Conservation (phyloP, 176 grass and related monocot species). For the Rhipidocladum racemiflorum region DNA sequence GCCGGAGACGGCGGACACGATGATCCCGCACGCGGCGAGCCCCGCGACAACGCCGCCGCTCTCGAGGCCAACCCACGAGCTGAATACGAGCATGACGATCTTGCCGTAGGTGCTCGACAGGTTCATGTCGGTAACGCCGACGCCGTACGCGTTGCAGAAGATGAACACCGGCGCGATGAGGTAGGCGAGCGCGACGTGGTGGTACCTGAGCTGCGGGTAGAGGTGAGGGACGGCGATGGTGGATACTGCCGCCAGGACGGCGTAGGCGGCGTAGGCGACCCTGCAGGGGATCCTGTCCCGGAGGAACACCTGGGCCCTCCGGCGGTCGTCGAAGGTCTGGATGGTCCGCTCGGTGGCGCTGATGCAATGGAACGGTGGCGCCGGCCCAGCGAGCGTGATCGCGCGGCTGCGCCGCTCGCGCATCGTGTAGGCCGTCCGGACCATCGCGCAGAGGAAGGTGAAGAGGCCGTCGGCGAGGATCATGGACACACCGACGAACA, state of each 20-base stretch:
- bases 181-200: constrained; percentile 26
- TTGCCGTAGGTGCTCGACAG: constrained; percentile 31
- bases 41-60: constrained; percentile 33
- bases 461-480: constrained; percentile 49
- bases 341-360: not conserved
- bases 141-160: constrained; percentile 46
- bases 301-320: constrained; percentile 6
- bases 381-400: not conserved
- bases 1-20: constrained; percentile 38
- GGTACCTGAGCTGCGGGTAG: constrained; percentile 29
- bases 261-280: constrained; percentile 12
- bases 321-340: constrained; percentile 28
- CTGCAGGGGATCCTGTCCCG: constrained; percentile 29
- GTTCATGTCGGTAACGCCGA: constrained; percentile 39
- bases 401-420: not conserved
- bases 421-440: constrained; percentile 27
- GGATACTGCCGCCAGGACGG: constrained; percentile 17
- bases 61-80: constrained; percentile 24
- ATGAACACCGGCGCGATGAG: constrained; percentile 29
- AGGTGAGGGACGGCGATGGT: constrained; percentile 22
- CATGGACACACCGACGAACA: constrained; percentile 46
- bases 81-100: constrained; percentile 31
- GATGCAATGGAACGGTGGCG: not conserved
- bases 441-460: constrained; percentile 19
- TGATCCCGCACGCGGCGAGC: constrained; percentile 32